A percentile compares a stretch with the other conserved stretches of the same genome.
Evolutionary conservation across 305 asterid genomes (phyloP).

Genomic region (Fraxinus ornus): DNA sequence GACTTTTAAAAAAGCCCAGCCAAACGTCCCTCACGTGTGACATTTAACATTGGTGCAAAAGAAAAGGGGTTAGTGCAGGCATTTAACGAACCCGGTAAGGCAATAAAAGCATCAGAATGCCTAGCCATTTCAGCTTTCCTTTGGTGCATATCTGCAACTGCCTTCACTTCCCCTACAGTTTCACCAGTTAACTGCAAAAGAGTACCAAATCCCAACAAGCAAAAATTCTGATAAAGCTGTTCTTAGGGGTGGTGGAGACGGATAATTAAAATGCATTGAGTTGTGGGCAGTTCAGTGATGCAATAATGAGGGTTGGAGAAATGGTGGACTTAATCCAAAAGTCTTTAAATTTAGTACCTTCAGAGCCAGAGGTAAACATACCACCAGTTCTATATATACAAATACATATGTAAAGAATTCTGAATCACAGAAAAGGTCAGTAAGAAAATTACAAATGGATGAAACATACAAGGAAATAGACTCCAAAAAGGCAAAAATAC

Average conservation of each 20-base stretch:
- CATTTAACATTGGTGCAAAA: neutral
- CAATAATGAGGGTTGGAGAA: slow-evolving; percentile 50
- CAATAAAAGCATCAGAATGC: slow-evolving; percentile 96
- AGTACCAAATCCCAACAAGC: slow-evolving; percentile 28
- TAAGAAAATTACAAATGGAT: slow-evolving; percentile 40
- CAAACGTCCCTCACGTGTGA: neutral
- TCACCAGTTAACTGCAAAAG: slow-evolving; percentile 86
- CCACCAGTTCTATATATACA: slow-evolving; percentile 13
- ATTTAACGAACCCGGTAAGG: slow-evolving; percentile 78
- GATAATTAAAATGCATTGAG: slow-evolving; percentile 30
- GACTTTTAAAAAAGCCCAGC: neutral
- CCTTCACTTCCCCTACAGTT: slow-evolving; percentile 98
- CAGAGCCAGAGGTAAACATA: slow-evolving; percentile 28
- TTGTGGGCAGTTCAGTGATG: slow-evolving; percentile 47
- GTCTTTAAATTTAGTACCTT: slow-evolving; percentile 33
- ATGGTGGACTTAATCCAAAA: slow-evolving; percentile 30
- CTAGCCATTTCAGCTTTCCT: slow-evolving; percentile 97
- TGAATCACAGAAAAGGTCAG: slow-evolving; percentile 40
- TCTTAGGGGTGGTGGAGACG: slow-evolving; percentile 14
- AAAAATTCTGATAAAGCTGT: slow-evolving; percentile 12
- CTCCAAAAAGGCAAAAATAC: slow-evolving; percentile 27
- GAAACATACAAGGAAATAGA: slow-evolving; percentile 34
- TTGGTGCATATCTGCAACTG: slow-evolving; percentile 97
- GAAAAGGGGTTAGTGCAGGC: slow-evolving; percentile 1
- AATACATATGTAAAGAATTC: slow-evolving; percentile 28